Base-by-base conservation (phyloP, 2,329 filamentous ascomycete genomes). In the Microsporum ferrugineum region DNA sequence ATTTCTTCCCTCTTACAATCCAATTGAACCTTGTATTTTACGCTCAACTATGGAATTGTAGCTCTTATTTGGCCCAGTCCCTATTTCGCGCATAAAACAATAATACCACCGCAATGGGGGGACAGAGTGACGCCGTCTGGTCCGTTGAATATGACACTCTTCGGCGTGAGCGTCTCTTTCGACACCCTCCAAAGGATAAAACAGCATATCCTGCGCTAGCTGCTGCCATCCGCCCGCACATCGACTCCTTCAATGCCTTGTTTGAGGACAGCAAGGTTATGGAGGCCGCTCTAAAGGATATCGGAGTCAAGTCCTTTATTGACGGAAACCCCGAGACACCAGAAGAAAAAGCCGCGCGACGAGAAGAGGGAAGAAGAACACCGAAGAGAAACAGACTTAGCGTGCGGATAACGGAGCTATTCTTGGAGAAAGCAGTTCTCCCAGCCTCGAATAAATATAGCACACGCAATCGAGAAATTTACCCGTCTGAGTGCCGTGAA, bases 181-280 rank as follows among this genome's bases (percentile, higher is more conserved):
- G 84, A 69, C 86, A 95, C 67, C 92, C 94, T 17, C 92, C 94
- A 0, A 87, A 84, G 70, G 91, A 97, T 72, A 87, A 84, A 67
- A 88, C 88, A 7, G 90, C 92, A 62, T 97, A 95, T 71, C 94
- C 94, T 12, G 83, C 88, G 27, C 84, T 99, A 56, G 87, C 91
- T 68, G 83, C 83, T 63, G 89, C 92, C n/a, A 86, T 97, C 63
- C 82, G 88, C 66, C 94, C 94, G 57, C 94, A 99, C 75, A 88
- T 97, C 68, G 87, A 96, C 70, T 94, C 94, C 5, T 99, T 96
- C 83, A 96, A 99, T 78, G 86, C 86, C 59, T 81, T 97, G 56
- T 95, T 96, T 71, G 83, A 85, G 36, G 79, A 82, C 62, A 82
- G 87, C 74, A 89, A 88, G 59, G 78, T 87, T 59, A 73, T 99